phyloP scores from a whole-genome alignment of 352 stramenopile genomes.

The Pelagophyceae sp. region DNA sequence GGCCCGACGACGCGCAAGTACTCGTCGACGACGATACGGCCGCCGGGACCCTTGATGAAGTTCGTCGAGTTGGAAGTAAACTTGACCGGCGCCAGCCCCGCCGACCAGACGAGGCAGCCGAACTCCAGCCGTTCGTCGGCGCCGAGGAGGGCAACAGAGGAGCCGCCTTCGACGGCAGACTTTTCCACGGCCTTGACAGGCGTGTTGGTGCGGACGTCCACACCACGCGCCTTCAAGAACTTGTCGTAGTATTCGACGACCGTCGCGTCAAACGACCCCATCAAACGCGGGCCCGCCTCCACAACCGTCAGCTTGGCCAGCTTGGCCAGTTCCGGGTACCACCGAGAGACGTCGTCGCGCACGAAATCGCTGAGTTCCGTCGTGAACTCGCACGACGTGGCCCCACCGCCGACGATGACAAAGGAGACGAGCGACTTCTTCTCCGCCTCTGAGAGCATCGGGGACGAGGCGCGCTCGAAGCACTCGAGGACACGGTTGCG shows the following conservation, averaged over 20 bases:
- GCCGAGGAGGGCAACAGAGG: slow-evolving; percentile 37
- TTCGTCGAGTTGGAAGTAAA: slow-evolving; percentile 31
- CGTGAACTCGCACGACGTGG: slow-evolving; percentile 88
- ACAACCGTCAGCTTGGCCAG: slow-evolving; percentile 63
- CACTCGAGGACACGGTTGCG: slow-evolving; percentile 72
- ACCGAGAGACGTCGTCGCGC: slow-evolving; percentile 68
- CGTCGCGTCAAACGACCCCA: slow-evolving; percentile 59
- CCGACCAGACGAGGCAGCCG: slow-evolving; percentile 63
- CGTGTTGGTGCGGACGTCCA: slow-evolving; percentile 55
- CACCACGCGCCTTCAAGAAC: slow-evolving; percentile 51
- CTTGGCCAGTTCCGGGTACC: slow-evolving; percentile 57
- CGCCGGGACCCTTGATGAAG: slow-evolving; percentile 29
- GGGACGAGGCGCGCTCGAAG: slow-evolving; percentile 85
- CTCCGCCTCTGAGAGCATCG: slow-evolving; percentile 66
- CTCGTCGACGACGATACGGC: slow-evolving; percentile 56
- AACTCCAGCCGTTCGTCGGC: slow-evolving; percentile 51
- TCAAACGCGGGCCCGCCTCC: slow-evolving; percentile 56
- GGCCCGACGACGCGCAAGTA: slow-evolving; percentile 50
- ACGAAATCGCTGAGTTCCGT: slow-evolving; percentile 88
- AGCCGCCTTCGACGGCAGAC: slow-evolving; percentile 21
- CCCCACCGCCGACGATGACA: slow-evolving; percentile 90
- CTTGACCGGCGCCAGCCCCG: slow-evolving; percentile 47
- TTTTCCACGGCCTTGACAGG: slow-evolving; percentile 42
- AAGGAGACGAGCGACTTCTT: slow-evolving; percentile 83
- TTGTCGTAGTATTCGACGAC: slow-evolving; percentile 54